Evolutionary conservation across 192 early-diverging fungal genomes (phyloP), one percentile per base, ranked within the genome.

Genomic region (Backusella parvicylindrica): DNA sequence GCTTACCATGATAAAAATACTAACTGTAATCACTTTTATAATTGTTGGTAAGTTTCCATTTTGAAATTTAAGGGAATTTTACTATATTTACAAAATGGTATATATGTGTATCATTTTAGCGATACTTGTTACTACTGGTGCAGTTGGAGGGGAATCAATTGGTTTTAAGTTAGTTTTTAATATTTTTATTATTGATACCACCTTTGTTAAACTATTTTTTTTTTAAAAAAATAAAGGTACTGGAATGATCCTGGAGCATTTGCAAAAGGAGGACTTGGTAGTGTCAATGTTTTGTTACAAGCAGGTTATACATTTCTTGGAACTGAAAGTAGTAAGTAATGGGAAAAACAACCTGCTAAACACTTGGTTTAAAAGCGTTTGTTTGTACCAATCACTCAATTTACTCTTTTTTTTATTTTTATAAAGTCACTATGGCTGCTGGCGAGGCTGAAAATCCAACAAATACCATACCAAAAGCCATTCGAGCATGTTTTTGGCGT

Each of bases 371-470:
- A n/a, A n/a, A n/a, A n/a, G n/a, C n/a, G n/a, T n/a, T n/a, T n/a
- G n/a, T n/a, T n/a, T n/a, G n/a, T n/a, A n/a, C n/a, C n/a, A n/a
- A n/a, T n/a, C 8, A 35, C 35, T 2, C 16, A 35, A 35, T 11
- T 21, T 11, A 21, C 5, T 12, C 12, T 16, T 66, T 66, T 33
- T 66, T 28, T 60, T 60, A 8, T 31, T 33, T 66, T 16, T 31
- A 50, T 11, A 56, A 56, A 56, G 50, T 95, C 12, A 93, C 92
- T 47, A 89, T 96, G 49, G 91, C 94, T 26, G 94, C 93, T 4
- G 96, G 94, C 74, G 96, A 97, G 83, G 87, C 91, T 49, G 89
- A 86, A 43, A 97, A 97, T 84, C 95, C 96, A 26, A 85, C 86
- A 38, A 90, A 91, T 68, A 90, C 90, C 21, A 89, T 93, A 0